Evolutionary conservation across 2,329 filamentous ascomycete genomes (phyloP).

Genomic region (Elsinoe fawcettii): DNA sequence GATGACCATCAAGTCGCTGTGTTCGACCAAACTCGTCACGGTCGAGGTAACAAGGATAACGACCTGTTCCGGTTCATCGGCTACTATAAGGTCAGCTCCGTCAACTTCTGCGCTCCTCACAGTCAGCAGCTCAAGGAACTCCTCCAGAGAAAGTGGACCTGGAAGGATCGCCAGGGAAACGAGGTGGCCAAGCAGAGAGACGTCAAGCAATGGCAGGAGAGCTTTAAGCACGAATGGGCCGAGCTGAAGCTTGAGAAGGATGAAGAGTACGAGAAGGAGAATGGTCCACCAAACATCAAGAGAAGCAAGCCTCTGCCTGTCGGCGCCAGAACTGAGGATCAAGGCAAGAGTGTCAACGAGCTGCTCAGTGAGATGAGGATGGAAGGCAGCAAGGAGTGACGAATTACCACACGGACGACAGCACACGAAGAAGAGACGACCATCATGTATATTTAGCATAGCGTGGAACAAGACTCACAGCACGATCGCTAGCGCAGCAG

Average conservation of each 20-base stretch:
- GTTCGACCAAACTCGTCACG: constrained; percentile 3
- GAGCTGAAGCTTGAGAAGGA: constrained; percentile 3
- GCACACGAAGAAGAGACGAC: not conserved
- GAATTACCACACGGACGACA: not conserved
- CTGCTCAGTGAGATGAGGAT: constrained; percentile 5
- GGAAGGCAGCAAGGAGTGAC: not conserved
- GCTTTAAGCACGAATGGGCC: constrained; percentile 9
- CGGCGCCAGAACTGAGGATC: not conserved
- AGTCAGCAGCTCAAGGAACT: constrained; percentile 5
- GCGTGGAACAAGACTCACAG: not conserved
- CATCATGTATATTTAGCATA: not conserved
- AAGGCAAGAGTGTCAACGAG: constrained; percentile 9
- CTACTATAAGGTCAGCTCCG: not conserved
- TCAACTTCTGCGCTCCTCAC: not conserved
- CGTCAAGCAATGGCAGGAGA: constrained; percentile 2
- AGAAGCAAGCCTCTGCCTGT: not conserved
- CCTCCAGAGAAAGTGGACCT: constrained; percentile 10
- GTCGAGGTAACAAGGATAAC: constrained; percentile 7
- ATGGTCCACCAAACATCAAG: not conserved
- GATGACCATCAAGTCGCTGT: not conserved
- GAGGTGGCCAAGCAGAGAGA: not conserved
- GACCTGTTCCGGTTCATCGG: constrained; percentile 7
- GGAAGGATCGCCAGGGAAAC: constrained; percentile 7
- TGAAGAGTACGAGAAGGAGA: constrained; percentile 8
- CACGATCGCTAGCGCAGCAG: not conserved